phyloP scores from a whole-genome alignment of 2,329 filamentous ascomycete species.

The Davidsoniella virescens region DNA sequence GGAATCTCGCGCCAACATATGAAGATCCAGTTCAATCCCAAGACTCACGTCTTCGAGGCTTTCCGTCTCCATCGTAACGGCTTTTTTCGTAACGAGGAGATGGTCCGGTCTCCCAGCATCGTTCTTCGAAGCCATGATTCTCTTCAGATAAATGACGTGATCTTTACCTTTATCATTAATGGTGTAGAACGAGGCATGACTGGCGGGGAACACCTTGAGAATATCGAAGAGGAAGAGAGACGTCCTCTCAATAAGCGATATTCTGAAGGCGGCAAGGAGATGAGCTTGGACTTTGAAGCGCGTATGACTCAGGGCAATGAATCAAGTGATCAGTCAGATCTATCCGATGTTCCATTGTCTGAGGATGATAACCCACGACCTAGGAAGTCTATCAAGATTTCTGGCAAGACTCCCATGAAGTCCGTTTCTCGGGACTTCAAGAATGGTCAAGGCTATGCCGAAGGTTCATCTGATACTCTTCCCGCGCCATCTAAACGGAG shows the following conservation, averaged over 20 bases:
- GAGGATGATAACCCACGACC: conserved; percentile 10
- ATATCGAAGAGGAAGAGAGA: conserved; percentile 32
- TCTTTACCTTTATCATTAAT: conserved; percentile 53
- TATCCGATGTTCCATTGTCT: conserved; percentile 9
- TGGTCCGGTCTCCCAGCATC: conserved; percentile 38
- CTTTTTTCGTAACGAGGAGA: conserved; percentile 48
- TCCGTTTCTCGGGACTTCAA: neutral
- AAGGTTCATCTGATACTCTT: neutral
- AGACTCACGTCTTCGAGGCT: conserved; percentile 48
- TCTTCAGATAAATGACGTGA: conserved; percentile 57
- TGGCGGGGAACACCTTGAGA: conserved; percentile 31
- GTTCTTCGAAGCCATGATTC: conserved; percentile 45
- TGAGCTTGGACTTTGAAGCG: conserved; percentile 59
- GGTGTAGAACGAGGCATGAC: conserved; percentile 40
- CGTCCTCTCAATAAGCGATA: conserved; percentile 29
- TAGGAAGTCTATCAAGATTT: neutral
- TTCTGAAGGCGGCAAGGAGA: conserved; percentile 45
- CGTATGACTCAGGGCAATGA: conserved; percentile 39
- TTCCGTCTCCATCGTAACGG: conserved; percentile 47
- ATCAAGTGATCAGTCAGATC: conserved; percentile 35
- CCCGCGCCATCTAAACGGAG: conserved; percentile 32
- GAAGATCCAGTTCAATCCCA: conserved; percentile 53
- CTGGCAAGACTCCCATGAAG: conserved; percentile 7
- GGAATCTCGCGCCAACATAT: conserved; percentile 60
- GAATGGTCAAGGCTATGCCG: neutral